Percentiles rank a stretch among this genome's conserved stretches.
Evolutionary conservation across 1,139 yeast species (phyloP).

Genomic region (Eremothecium coryli): DNA sequence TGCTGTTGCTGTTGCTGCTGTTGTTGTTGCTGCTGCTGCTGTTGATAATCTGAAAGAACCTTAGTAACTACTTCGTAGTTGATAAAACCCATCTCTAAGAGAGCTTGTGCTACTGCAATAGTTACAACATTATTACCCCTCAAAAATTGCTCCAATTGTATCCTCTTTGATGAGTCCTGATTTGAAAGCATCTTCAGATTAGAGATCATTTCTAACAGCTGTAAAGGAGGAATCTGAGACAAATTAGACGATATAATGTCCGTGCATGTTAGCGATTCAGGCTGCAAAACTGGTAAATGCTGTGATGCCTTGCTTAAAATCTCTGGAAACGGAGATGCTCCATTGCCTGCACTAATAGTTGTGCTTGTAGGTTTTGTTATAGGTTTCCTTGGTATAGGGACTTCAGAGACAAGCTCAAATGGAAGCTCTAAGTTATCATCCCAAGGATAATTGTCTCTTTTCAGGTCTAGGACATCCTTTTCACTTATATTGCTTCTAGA

Average conservation of each 20-base stretch:
- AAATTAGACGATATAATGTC: constrained; percentile 40
- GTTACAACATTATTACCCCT: constrained; percentile 52
- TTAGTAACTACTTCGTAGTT: constrained; percentile 53
- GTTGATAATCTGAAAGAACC: constrained; percentile 28
- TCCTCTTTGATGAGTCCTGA: constrained; percentile 41
- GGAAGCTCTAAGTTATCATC: constrained; percentile 25
- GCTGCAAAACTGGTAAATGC: constrained; percentile 41
- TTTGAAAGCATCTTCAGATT: constrained; percentile 48
- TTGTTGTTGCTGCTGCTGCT: constrained; percentile 1
- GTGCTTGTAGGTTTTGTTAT: constrained; percentile 10
- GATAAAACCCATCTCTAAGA: constrained; percentile 67
- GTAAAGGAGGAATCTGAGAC: constrained; percentile 58
- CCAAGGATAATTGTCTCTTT: constrained; percentile 29
- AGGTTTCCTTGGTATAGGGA: constrained; percentile 28
- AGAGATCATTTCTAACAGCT: constrained; percentile 55
- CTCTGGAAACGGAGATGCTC: constrained; percentile 33
- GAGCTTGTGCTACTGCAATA: constrained; percentile 59
- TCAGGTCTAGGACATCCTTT: constrained; percentile 18
- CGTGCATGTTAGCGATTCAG: constrained; percentile 38
- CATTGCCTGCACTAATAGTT: constrained; percentile 5
- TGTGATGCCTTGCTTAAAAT: constrained; percentile 43
- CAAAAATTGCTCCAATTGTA: constrained; percentile 37
- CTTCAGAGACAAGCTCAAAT: constrained; percentile 29
- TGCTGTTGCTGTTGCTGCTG: constrained; percentile 7
- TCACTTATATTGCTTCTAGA: constrained; percentile 9